These are phyloP conservation scores for Eucalyptus marginata DNA, from an alignment of 345 rosid species.

Conservation along the genomic window DNA sequence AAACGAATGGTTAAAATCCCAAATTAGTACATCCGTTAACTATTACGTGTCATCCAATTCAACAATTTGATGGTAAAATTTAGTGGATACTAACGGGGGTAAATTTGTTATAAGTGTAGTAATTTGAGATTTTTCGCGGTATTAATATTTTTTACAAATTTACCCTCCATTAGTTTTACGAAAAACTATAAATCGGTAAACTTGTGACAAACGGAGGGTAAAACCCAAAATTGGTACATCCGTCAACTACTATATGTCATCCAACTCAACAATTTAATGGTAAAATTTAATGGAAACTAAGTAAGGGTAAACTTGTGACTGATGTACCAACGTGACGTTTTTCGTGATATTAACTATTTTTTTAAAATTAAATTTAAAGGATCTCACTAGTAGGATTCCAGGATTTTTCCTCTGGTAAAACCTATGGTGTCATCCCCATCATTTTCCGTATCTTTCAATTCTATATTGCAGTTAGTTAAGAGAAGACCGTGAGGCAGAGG, in stretches of 20 bases:
- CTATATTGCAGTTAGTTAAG: background rate
- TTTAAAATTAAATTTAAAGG: too few relatives aligned
- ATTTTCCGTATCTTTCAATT: too few relatives aligned
- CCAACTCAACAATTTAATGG: rapidly evolving
- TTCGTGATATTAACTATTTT: rapidly evolving
- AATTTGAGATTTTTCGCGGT: rapidly evolving
- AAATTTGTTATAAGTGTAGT: rapidly evolving
- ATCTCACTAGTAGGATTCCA: rapidly evolving
- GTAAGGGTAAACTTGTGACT: rapidly evolving
- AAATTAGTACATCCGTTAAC: rapidly evolving
- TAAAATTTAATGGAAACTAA: rapidly evolving
- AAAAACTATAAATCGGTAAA: too few relatives aligned
- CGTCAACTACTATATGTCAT: rapidly evolving
- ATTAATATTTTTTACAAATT: too few relatives aligned
- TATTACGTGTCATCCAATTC: rapidly evolving
- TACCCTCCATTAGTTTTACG: rapidly evolving
- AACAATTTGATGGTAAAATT: too few relatives aligned
- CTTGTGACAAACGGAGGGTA: rapidly evolving
- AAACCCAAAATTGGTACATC: rapidly evolving
- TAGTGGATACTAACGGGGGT: rapidly evolving
- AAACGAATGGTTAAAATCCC: rapidly evolving
- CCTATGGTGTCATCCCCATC: too few relatives aligned
- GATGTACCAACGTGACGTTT: rapidly evolving
- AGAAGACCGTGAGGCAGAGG: background rate
- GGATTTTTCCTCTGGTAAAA: too few relatives aligned